Evolutionary conservation across 140 eudicot genomes (phyloP), one percentile per base, ranked within the genome.

Genomic region (Cichorium intybus): DNA sequence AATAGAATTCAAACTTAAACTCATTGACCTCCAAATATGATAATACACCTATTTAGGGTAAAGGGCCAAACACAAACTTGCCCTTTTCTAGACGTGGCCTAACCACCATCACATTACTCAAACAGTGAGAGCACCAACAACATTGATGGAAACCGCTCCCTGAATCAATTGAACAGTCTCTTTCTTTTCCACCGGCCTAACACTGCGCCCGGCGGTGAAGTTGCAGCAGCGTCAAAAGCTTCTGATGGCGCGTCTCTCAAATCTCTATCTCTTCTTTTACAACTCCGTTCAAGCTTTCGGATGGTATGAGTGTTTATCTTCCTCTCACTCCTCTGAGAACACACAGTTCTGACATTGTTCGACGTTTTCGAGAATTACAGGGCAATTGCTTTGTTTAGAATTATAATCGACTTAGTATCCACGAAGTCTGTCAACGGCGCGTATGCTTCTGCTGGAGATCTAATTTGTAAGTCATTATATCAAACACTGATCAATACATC

Each of bases 231-330:
- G 12, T 10, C 14, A 12, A 24, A 31, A 49, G 24, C 18, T 66
- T 62, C 24, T 66, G 47, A 82, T 87, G 90, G 41, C 73, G 48
- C 69, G 73, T 52, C 56, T 83, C 35, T 58, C 76, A 47, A 85
- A 70, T 10, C 64, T 70, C 22, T 92, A 92, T 73, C 96, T 92
- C 83, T 81, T 83, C 78, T 43, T 35, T 31, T 92, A 92, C 93
- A 92, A 88, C 76, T 78, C 80, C 56, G 52, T 77, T 62, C 98
- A 92, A 76, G 82, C 95, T 6, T 10, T 79, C 34, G 97, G 97
- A 81, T 90, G 97, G 97, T 90, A 84, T 4, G 14, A 27, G 2
- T 23, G 22, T 24, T 50, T 15, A 62, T 71, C 45, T 49, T 71
- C 62, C 41, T 60, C 34, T 53, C 34, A 41, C 9, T 54, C 62